These are phyloP conservation scores for Alternaria sp. DNA, from an alignment of 2,329 filamentous ascomycete species.

Conservation along the genomic window DNA sequence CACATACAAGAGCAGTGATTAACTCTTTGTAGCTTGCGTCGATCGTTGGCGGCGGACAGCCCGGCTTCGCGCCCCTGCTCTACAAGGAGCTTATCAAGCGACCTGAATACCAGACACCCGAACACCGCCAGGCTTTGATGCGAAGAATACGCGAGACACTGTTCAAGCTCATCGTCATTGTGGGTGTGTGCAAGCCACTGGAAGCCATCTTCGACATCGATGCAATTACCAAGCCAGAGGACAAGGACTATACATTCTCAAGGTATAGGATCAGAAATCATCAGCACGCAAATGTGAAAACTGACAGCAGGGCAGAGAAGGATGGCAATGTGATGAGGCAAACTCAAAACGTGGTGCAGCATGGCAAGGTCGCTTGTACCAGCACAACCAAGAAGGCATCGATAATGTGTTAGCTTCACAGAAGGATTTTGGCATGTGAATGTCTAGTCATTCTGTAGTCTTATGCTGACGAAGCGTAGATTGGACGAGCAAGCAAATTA, in stretches of 20 bases:
- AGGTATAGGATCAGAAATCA: conserved; percentile 42
- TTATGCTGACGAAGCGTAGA: conserved; percentile 33
- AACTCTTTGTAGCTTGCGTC: conserved; percentile 47
- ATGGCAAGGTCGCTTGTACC: conserved; percentile 68
- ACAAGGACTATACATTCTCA: conserved; percentile 65
- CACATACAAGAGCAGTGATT: background rate
- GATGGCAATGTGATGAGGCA: conserved; percentile 66
- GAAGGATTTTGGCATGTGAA: conserved; percentile 54
- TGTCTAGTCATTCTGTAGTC: background rate
- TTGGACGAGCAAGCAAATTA: conserved; percentile 65
- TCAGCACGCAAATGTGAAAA: background rate
- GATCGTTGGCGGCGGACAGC: conserved; percentile 62
- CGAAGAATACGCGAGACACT: conserved; percentile 66
- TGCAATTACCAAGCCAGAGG: conserved; percentile 62
- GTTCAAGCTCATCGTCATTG: conserved; percentile 65
- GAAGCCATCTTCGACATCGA: conserved; percentile 67
- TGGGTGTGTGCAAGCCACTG: conserved; percentile 70
- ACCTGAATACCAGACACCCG: conserved; percentile 56
- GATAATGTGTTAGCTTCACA: conserved; percentile 55
- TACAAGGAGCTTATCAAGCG: conserved; percentile 65
- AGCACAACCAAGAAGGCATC: conserved; percentile 56
- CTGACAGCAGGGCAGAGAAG: conserved; percentile 49
- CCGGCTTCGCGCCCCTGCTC: conserved; percentile 61
- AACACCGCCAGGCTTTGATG: conserved; percentile 59
- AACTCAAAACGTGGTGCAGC: conserved; percentile 63